These are phyloP conservation scores for Lentinula aciculospora DNA, from an alignment of 768 basidiomycete species.

Conservation along the genomic window DNA sequence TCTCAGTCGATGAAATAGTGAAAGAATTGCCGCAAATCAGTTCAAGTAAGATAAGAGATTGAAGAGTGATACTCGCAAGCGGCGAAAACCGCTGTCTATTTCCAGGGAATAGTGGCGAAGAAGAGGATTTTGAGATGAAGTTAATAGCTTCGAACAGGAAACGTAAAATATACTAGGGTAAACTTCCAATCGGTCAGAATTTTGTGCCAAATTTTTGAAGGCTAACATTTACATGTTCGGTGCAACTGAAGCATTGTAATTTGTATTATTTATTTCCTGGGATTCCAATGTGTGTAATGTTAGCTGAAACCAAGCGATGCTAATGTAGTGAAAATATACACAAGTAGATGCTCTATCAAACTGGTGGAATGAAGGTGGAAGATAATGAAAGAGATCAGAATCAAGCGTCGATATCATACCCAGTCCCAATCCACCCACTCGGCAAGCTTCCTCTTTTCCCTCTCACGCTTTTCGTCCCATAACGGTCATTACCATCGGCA, in stretches of 20 bases:
- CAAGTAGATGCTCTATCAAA: background rate
- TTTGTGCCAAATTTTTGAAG: too few species aligned
- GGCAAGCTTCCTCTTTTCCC: background rate
- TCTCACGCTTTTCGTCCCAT: background rate
- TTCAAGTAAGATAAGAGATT: too few species aligned
- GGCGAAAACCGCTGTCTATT: too few species aligned
- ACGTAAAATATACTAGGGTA: too few species aligned
- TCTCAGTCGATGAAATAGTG: too few species aligned
- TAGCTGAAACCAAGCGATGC: background rate
- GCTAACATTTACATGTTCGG: too few species aligned
- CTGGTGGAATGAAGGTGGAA: background rate
- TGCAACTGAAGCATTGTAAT: background rate
- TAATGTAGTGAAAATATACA: background rate
- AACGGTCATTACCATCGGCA: slow-evolving; percentile 3
- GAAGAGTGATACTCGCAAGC: too few species aligned
- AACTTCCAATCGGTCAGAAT: too few species aligned
- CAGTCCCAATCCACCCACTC: background rate
- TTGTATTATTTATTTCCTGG: background rate
- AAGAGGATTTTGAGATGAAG: too few species aligned
- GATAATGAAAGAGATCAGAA: background rate
- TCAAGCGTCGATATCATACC: background rate
- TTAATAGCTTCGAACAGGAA: too few species aligned
- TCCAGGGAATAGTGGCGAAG: too few species aligned
- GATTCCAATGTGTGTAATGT: background rate
- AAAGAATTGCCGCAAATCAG: too few species aligned